Evolutionary conservation across 805 yeast genomes (phyloP), one percentile per base, ranked within the genome.

Genomic region (Teunomyces atbi): DNA sequence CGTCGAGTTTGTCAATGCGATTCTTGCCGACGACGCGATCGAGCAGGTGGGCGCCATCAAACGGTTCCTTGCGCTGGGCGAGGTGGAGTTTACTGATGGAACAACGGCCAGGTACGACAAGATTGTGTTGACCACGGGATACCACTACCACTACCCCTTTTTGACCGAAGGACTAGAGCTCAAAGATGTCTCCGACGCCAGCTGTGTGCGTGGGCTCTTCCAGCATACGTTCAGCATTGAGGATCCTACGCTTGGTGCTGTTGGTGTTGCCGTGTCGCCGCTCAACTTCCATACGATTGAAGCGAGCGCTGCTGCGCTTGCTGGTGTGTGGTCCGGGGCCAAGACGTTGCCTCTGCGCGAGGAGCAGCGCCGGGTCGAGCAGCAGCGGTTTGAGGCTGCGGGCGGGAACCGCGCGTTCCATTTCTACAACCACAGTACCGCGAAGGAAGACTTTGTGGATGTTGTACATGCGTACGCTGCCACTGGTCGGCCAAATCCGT

Each of bases 261-360:
- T 65, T 18, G 78, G 79, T 0, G 62, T 66, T 6, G 61, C 76
- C 12, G 54, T 73, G 2, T 69, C 79, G 1, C 71, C 75, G 2
- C 55, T 76, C 20, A 69, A 73, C 50, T 78, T 77, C 64, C 74
- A 76, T 42, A 67, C 76, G 12, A 74, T 78, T 51, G 84, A 80
- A 53, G 65, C 75, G 1, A 62, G 69, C 40, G 78, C 81, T 1
- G 76, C 80, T n/a, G 81, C 82, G 0, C 63, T 79, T 42, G 79
- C 81, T 12, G 83, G 83, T n/a, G 74, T 77, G 3, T 79, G 82
- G 80, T 65, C 79, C 2, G 69, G 70, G 12, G 62, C 63, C 23
- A 61, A 57, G 20, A 11, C 50, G 8, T 56, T 78, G 20, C 83
- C 83, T 1, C 36, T 69, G 0, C 49, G 56, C 12, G 66, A 66